Base-by-base conservation (phyloP, 2,329 filamentous ascomycete genomes). In the Monosporascus cannonballus region DNA sequence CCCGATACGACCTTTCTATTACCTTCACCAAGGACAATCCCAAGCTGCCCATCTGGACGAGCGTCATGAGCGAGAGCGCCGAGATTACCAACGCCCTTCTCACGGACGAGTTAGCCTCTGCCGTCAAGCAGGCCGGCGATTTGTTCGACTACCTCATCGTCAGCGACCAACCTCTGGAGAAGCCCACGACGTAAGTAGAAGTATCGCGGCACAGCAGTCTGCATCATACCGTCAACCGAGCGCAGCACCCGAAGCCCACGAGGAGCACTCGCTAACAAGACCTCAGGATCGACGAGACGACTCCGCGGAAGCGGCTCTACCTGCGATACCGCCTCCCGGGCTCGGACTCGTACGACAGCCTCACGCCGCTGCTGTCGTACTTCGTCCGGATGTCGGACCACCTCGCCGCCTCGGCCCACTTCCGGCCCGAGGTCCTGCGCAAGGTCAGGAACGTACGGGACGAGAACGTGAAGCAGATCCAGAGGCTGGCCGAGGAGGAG, bases 51-150 rank as follows among this genome's bases (percentile, higher is more conserved):
- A 73, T 80, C 58, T 99, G 92, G 92, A 78, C 87, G 51, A 96
- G 90, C 14, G 84, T 96, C 66, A 97, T 99, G 94, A 95, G 85
- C 67, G 94, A 99, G 78, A 96, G 86, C 72, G 91, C 92, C 54
- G 94, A 97, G 73, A 86, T 99, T 63, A 96, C 92, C 14, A 89
- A 96, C 46, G 77, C 84, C 6, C 76, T 99, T 60, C 80, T 99
- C 49, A 96, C 90, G 4, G 80, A 87, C n/a, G 93, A 97, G 63
- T 79, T 99, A 38, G 81, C 90, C 70, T 83, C 87, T 64, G 91
- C 89, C 17, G 78, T 96, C 59, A 81, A 87, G 64, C 73, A 86
- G 50, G 90, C 90, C 5, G 93, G 93, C 30, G 87, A 93, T 56
- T 72, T 82, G 48, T 84, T 96, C 59, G 90, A 97, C 70, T 93